Evolutionary conservation across 805 yeast species (phyloP), one percentile per base, ranked within the genome.

Genomic region (Saccharomycopsis fodiens): DNA sequence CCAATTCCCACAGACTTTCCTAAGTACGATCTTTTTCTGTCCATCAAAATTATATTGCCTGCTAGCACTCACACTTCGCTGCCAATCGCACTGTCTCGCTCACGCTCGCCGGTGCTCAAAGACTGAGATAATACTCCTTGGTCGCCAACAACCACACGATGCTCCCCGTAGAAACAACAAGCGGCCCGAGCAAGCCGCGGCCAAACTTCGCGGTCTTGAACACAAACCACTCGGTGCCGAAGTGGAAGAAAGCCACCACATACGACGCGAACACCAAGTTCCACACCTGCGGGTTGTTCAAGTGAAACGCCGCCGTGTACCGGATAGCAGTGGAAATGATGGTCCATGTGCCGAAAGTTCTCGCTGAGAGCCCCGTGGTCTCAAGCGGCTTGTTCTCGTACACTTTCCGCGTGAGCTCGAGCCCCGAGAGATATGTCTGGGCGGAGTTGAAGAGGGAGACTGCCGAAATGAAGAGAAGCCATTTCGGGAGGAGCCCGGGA

Each of bases 261-360:
- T 84, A 93, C 7, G 94, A 81, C 63, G 83, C 81, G 55, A 85
- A 74, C 16, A 89, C 82, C 54, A 93, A 69, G 55, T 84, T 79
- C 63, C 78, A 93, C 44, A 89, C 77, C 53, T 80, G 83, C 20
- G 78, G 77, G 55, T 80, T 79, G 45, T 69, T 68, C 47, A 85
- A 68, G 59, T 84, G 69, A 64, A 82, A 84, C 12, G 97, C 94
- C 46, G 95, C 96, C 61, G 85, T 87, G 53, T 81, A 72, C 59
- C 98, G 78, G 40, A 93, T 81, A 25, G 91, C 70, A 1, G 95
- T 76, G 2, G 96, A 80, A 55, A 89, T 73, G 34, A 89, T 69
- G 0, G 98, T 93, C 98, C 98, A 93, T 0, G 98, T 93, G 29
- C 98, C 98, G 62, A 93, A 93, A 0, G 98, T 91, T 57, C 98